Evolutionary conservation across 441 rosid species (phyloP).

Genomic region (Manihot esculenta): DNA sequence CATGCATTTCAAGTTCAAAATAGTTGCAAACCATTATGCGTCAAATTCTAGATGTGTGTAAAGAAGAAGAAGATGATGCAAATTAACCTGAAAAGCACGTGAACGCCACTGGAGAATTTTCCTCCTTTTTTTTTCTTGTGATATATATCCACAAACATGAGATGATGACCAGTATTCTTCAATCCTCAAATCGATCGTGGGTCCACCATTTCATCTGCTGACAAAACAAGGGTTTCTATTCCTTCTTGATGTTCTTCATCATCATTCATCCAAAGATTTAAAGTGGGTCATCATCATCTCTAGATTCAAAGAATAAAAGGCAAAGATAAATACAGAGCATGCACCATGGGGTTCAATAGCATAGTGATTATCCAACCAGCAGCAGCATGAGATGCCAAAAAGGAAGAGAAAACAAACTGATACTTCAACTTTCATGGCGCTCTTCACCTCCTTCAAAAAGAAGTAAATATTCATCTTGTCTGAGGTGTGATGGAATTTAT

Average conservation of each 20-base stretch:
- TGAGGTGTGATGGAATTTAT: conserved; percentile 32
- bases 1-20: too few relatives aligned
- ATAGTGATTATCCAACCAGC: background rate
- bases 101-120: background rate
- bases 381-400: conserved; percentile 4
- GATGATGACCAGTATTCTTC: background rate
- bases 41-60: background rate
- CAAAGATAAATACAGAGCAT: too few relatives aligned
- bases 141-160: background rate
- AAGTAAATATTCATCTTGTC: conserved; percentile 34
- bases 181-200: background rate
- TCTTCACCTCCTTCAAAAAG: too few relatives aligned
- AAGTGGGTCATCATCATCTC: too few relatives aligned
- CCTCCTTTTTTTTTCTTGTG: background rate
- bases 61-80: background rate
- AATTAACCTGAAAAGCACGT: background rate
- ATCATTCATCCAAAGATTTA: too few relatives aligned
- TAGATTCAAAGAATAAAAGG: too few relatives aligned
- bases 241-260: background rate
- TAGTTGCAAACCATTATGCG: too few relatives aligned
- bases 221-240: background rate
- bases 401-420: background rate
- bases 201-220: conserved; percentile 4
- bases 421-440: conserved; percentile 5
- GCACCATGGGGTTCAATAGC: too few relatives aligned